These are phyloP conservation scores for Xerocomus cyaneibrunnescens DNA, from an alignment of 1,284 basidiomycete genomes.

Conservation along the genomic window DNA sequence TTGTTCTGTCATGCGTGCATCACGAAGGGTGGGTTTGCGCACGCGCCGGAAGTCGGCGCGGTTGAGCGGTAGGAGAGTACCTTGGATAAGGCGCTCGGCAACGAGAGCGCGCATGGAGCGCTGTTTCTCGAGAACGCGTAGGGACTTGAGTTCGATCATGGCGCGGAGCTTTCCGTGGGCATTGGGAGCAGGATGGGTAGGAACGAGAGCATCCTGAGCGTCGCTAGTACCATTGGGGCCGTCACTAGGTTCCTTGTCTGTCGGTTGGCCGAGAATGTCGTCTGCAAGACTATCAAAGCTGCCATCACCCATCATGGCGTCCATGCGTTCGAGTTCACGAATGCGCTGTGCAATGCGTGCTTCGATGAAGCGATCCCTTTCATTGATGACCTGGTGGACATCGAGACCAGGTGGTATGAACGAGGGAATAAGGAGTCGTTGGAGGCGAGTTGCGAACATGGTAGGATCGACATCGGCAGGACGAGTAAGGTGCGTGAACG, in stretches of 20 bases:
- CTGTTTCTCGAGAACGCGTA: constrained; percentile 92
- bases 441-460: constrained; percentile 68
- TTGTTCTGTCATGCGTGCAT: constrained; percentile 89
- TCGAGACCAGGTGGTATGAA: constrained; percentile 94
- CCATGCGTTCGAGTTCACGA: constrained; percentile 82
- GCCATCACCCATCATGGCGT: constrained; percentile 81
- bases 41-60: constrained; percentile 88
- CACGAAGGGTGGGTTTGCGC: constrained; percentile 86
- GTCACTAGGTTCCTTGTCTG: constrained; percentile 45
- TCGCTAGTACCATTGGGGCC: not conserved
- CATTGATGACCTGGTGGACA: constrained; percentile 86
- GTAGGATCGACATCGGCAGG: constrained; percentile 58
- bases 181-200: constrained; percentile 50
- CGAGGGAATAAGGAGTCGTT: constrained; percentile 83
- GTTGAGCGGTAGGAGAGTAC: constrained; percentile 89
- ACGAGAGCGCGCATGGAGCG: constrained; percentile 83
- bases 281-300: constrained; percentile 60
- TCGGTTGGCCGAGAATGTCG: constrained; percentile 39
- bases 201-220: not conserved
- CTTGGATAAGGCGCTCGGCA: constrained; percentile 85
- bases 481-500: constrained; percentile 74
- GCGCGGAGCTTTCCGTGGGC: constrained; percentile 84
- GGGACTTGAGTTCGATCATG: constrained; percentile 91
- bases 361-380: constrained; percentile 90
- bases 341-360: constrained; percentile 89